Percentiles rank a stretch among this genome's conserved stretches.
phyloP scores from a whole-genome alignment of 306 rosid species.

The Crotalaria pallida region DNA sequence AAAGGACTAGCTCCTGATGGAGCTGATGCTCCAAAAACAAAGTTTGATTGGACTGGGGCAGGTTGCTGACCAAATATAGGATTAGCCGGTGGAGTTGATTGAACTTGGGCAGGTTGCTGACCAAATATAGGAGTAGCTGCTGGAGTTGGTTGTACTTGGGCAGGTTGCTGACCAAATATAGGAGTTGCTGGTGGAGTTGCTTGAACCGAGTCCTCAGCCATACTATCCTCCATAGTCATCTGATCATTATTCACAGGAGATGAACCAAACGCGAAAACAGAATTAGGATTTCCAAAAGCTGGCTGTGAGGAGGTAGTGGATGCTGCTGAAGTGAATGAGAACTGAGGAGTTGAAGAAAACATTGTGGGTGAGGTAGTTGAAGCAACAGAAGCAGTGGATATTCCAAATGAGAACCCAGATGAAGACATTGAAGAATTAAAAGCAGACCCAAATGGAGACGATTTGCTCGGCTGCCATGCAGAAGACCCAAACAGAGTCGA shows the following conservation, averaged over 20 bases:
- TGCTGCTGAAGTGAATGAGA: conserved; percentile 53
- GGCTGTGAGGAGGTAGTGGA: conserved; percentile 47
- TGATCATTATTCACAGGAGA: conserved; percentile 59
- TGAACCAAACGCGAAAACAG: conserved; percentile 40
- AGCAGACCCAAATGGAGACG: conserved; percentile 44
- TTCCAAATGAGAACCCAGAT: conserved; percentile 30
- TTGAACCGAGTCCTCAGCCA: conserved; percentile 84
- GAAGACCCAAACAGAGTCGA: conserved; percentile 39
- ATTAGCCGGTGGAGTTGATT: conserved; percentile 30
- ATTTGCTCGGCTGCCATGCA: conserved; percentile 49
- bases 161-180: conserved; percentile 45
- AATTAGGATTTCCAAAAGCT: conserved; percentile 45
- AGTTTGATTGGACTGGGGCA: conserved; percentile 42
- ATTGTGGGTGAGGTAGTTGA: conserved; percentile 28
- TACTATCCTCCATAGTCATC: conserved; percentile 79
- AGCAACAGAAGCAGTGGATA: conserved; percentile 29
- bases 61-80: conserved; percentile 52
- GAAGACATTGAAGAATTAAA: conserved; percentile 25
- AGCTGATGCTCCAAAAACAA: conserved; percentile 50
- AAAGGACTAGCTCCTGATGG: conserved; percentile 45
- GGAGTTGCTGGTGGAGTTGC: conserved; percentile 34
- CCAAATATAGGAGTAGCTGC: conserved; percentile 50
- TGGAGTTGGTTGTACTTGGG: conserved; percentile 43
- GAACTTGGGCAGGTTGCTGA: conserved; percentile 46
- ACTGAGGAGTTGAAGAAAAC: conserved; percentile 51